These are phyloP conservation scores for Ceratocystis destructans DNA, from an alignment of 2,329 filamentous ascomycete genomes.

Conservation along the genomic window DNA sequence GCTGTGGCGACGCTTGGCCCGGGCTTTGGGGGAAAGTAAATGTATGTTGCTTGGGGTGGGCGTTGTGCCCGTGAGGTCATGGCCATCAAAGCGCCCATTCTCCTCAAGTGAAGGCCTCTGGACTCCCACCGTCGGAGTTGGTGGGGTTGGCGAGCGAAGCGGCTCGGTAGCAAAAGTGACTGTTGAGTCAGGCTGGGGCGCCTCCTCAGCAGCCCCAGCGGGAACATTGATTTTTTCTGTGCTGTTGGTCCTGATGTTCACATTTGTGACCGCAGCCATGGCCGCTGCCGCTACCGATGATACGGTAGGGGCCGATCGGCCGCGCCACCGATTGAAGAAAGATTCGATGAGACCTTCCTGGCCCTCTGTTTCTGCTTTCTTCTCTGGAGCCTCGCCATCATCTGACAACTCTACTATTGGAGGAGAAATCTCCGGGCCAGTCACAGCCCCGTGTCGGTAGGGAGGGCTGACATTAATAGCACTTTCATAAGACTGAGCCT, in stretches of 20 bases:
- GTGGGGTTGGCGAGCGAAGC: neutral
- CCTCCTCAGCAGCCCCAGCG: neutral
- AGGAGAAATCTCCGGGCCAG: neutral
- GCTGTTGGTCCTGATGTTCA: neutral
- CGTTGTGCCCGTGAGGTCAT: neutral
- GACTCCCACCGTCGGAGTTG: neutral
- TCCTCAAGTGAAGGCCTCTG: conserved; percentile 5
- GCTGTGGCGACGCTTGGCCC: conserved; percentile 4
- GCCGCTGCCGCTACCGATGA: conserved; percentile 10
- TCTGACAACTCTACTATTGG: neutral
- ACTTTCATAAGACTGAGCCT: neutral
- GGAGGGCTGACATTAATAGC: neutral
- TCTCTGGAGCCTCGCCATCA: neutral
- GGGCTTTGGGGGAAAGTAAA: neutral
- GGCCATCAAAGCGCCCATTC: neutral
- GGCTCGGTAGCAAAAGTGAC: neutral
- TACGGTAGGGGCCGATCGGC: conserved; percentile 2
- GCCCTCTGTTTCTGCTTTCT: neutral
- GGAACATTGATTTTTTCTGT: neutral
- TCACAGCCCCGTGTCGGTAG: neutral
- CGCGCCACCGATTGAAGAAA: conserved; percentile 12
- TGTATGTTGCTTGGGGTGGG: conserved; percentile 2
- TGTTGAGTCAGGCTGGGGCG: neutral
- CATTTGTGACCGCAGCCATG: conserved; percentile 1
- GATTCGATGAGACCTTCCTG: conserved; percentile 10